Base-by-base conservation (phyloP, 495 filamentous ascomycete genomes). In the Podospora appendiculata region DNA sequence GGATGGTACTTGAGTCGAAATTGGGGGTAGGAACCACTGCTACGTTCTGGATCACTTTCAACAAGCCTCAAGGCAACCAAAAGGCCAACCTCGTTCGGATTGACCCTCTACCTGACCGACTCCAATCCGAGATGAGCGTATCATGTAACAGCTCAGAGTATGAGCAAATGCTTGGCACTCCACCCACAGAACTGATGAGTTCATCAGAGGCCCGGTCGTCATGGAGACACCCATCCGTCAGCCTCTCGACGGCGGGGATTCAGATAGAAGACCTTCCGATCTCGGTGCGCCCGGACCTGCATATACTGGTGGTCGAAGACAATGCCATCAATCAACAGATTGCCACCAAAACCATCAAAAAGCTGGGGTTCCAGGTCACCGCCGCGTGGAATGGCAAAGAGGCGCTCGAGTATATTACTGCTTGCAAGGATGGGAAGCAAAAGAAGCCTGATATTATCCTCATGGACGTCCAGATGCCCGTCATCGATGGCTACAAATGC, bases 401-500 rank as follows among this genome's bases (percentile, higher is more conserved):
- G 60, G 87, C 86, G 7, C 79, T 93, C 3, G 79, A 88, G 14
- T 87, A 88, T 54, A 58, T 87, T 25, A 50, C 54, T 6, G 67
- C 59, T 6, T 65, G 70, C 18, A 53, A 64, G 33, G 43, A 58
- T 4, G 68, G 73, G 11, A 63, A 38, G 25, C 63, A 77, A 38
- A 65, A 70, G 8, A 77, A 71, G 47, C 81, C 86, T 1, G 80
- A 92, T 55, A 84, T 92, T n/a, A 87, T 92, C 44, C 74, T 92
- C 8, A 93, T 94, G 89, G 87, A 94, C 58, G 81, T 90, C 0
- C 86, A 90, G 64, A 90, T 93, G 86, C 85, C 87, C 5, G 73
- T 90, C 13, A 79, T 90, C 53, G 88, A 90, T 55, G 89, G 89
- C 1, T 92, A 91, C 58, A 72, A 77, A 33, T 85, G 87, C 34